Evolutionary conservation across 2,329 filamentous ascomycete genomes (phyloP).

Genomic region (Lizonia empirigonia): DNA sequence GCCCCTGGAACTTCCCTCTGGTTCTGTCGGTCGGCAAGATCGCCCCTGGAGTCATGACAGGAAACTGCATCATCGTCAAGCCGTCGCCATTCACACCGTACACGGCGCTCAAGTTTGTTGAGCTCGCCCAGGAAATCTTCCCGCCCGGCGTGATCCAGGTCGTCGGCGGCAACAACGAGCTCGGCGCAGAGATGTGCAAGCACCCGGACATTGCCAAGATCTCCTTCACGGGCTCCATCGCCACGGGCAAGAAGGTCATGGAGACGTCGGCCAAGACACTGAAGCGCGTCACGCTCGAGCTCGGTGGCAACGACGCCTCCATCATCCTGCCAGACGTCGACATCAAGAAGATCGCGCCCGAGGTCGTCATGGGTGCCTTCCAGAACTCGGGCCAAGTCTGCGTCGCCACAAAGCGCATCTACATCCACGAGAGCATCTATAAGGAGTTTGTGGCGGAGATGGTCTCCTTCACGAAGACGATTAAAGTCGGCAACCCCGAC

Average conservation of each 20-base stretch:
- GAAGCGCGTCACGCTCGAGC: conserved; percentile 66
- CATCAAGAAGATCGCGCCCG: conserved; percentile 55
- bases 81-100: conserved; percentile 65
- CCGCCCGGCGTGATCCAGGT: conserved; percentile 68
- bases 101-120: conserved; percentile 63
- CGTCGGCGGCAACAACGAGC: conserved; percentile 64
- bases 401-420: conserved; percentile 45
- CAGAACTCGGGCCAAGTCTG: conserved; percentile 61
- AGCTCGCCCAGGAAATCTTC: conserved; percentile 63
- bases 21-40: conserved; percentile 60
- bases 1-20: conserved; percentile 60
- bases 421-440: conserved; percentile 49
- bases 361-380: conserved; percentile 60
- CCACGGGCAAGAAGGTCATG: conserved; percentile 67
- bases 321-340: conserved; percentile 65
- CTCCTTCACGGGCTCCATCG: conserved; percentile 66
- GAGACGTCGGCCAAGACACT: conserved; percentile 61
- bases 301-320: conserved; percentile 67
- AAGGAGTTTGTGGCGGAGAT: conserved; percentile 48
- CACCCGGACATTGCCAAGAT: conserved; percentile 67
- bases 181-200: conserved; percentile 64
- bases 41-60: conserved; percentile 61
- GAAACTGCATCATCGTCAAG: conserved; percentile 63
- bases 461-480: conserved; percentile 53
- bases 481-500: conserved; percentile 48